Percentiles rank a stretch among this genome's conserved stretches.
These are phyloP conservation scores for Tuber brumale DNA, from an alignment of 495 filamentous ascomycete species.

Conservation along the genomic window DNA sequence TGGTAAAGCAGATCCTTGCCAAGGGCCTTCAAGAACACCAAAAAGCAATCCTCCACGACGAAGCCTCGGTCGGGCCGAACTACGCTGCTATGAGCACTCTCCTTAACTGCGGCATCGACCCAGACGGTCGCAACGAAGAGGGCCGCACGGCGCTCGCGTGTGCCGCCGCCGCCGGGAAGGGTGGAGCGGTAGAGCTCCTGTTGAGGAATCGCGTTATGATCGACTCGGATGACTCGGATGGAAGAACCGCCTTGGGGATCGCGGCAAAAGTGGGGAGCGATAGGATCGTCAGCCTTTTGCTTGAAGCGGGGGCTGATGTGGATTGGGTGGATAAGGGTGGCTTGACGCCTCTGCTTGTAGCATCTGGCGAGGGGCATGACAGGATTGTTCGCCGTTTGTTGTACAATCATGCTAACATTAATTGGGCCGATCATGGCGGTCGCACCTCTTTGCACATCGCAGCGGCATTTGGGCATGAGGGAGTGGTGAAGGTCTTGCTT, in stretches of 20 bases:
- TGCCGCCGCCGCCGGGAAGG: neutral
- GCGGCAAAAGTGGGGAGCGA: constrained; percentile 34
- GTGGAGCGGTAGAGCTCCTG: neutral
- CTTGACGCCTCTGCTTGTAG: constrained; percentile 39
- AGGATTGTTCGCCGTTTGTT: constrained; percentile 24
- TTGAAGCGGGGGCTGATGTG: constrained; percentile 40
- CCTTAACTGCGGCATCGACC: neutral
- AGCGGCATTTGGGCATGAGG: constrained; percentile 23
- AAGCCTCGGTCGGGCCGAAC: neutral
- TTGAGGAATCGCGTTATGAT: constrained; percentile 5
- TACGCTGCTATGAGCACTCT: neutral
- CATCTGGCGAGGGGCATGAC: constrained; percentile 28
- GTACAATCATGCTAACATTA: constrained; percentile 23
- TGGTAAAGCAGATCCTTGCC: neutral
- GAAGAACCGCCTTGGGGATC: constrained; percentile 38
- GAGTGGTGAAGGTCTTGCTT: constrained; percentile 18
- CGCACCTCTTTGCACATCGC: constrained; percentile 33
- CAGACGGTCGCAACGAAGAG: neutral
- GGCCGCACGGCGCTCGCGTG: constrained; percentile 2
- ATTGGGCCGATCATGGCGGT: constrained; percentile 19
- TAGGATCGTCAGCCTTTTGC: constrained; percentile 28
- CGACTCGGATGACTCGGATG: constrained; percentile 24
- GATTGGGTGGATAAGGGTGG: constrained; percentile 33
- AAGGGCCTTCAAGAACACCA: neutral
- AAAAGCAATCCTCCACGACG: constrained; percentile 1